Evolutionary conservation across 768 basidiomycete species (phyloP).

Genomic region (Lyophyllum atratum): DNA sequence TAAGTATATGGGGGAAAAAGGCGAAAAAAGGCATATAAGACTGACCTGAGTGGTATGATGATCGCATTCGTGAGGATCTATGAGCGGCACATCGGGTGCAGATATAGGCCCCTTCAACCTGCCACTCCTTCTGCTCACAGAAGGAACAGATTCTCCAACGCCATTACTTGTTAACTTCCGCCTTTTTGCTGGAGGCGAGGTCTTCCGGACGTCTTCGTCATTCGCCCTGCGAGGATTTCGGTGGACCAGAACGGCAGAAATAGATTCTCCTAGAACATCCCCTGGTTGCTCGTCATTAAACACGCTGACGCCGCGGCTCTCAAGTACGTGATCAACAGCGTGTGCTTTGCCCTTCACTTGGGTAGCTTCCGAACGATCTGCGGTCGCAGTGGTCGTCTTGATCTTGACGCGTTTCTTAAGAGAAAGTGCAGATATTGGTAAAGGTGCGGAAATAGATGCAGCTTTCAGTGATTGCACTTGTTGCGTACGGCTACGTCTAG

Average conservation of each 20-base stretch:
- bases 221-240: neutral
- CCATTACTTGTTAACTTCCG: slow-evolving; percentile 10
- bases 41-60: slow-evolving; percentile 1
- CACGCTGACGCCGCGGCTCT: neutral
- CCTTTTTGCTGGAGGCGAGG: slow-evolving; percentile 5
- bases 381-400: slow-evolving; percentile 28
- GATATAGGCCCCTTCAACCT: slow-evolving; percentile 13
- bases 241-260: slow-evolving; percentile 7
- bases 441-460: slow-evolving; percentile 24
- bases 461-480: slow-evolving; percentile 46
- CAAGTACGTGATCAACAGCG: neutral
- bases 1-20: neutral
- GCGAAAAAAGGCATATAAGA: neutral
- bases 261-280: neutral
- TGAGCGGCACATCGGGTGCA: slow-evolving; percentile 4
- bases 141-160: slow-evolving; percentile 12
- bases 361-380: slow-evolving; percentile 27
- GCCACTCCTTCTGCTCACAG: slow-evolving; percentile 16
- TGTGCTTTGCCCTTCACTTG: slow-evolving; percentile 17
- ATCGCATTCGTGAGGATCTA: neutral
- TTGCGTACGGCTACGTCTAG: slow-evolving; percentile 59
- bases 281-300: slow-evolving; percentile 6
- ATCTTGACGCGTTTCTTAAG: slow-evolving; percentile 27
- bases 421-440: slow-evolving; percentile 19
- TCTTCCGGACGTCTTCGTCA: neutral